Evolutionary conservation across 495 filamentous ascomycete species (phyloP).

Genomic region (Xylaria cubensis): DNA sequence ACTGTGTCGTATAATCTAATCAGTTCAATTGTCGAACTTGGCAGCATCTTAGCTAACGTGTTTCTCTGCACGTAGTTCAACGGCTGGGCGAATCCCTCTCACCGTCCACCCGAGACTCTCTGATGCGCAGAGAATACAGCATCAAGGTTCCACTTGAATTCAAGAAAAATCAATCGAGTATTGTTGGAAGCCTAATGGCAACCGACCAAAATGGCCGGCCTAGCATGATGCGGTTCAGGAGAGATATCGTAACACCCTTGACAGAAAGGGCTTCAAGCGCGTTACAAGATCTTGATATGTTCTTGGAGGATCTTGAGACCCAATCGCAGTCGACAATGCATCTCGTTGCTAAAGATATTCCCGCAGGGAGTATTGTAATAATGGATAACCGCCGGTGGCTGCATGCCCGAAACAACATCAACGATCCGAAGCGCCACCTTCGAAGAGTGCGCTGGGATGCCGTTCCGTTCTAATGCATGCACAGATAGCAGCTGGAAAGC

Average conservation of each 20-base stretch:
- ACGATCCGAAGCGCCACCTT: slow-evolving; percentile 46
- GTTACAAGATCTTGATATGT: neutral
- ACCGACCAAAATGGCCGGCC: neutral
- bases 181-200: slow-evolving; percentile 22
- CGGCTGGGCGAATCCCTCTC: slow-evolving; percentile 39
- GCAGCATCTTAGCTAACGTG: slow-evolving; percentile 45
- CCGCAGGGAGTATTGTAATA: slow-evolving; percentile 41
- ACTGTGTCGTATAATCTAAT: neutral
- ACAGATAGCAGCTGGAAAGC: neutral
- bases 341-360: slow-evolving; percentile 37
- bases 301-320: neutral
- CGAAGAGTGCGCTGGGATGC: slow-evolving; percentile 49
- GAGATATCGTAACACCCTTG: slow-evolving; percentile 39
- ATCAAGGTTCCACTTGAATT: slow-evolving; percentile 48
- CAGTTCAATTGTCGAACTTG: neutral
- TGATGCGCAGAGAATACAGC: slow-evolving; percentile 33
- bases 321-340: slow-evolving; percentile 20
- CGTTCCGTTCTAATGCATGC: neutral
- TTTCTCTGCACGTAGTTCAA: slow-evolving; percentile 44
- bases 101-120: slow-evolving; percentile 20
- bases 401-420: slow-evolving; percentile 47
- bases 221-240: slow-evolving; percentile 40
- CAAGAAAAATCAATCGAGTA: slow-evolving; percentile 31
- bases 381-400: slow-evolving; percentile 50
- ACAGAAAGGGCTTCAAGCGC: slow-evolving; percentile 36